Percentiles rank a stretch among this genome's conserved stretches.
Evolutionary conservation across 2,329 filamentous ascomycete genomes (phyloP).

Genomic region (Colletotrichum tanaceti): DNA sequence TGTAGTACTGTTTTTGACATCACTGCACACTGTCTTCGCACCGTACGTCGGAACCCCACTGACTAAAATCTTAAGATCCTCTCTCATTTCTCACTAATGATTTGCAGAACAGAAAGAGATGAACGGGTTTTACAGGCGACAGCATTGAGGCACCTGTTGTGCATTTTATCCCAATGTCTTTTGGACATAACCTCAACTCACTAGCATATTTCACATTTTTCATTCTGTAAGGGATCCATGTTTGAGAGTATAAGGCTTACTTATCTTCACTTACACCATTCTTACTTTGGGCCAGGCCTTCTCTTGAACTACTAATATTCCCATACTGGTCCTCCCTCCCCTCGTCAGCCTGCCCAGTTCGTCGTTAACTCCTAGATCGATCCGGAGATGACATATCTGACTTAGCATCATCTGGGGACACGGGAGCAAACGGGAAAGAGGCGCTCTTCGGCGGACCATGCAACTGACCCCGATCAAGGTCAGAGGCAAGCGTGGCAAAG

Average conservation of each 20-base stretch:
- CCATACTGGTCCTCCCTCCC: constrained; percentile 7
- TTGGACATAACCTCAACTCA: background rate
- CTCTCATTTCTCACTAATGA: background rate
- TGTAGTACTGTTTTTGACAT: constrained; percentile 28
- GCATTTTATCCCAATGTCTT: background rate
- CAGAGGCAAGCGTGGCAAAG: constrained; percentile 57
- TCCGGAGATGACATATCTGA: background rate
- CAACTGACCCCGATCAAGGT: constrained; percentile 62
- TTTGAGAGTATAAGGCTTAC: constrained; percentile 24
- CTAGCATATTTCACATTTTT: background rate
- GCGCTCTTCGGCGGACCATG: constrained; percentile 49
- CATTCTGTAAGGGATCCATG: background rate
- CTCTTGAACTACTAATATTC: constrained; percentile 19
- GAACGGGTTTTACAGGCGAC: constrained; percentile 5
- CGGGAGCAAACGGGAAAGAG: constrained; percentile 1
- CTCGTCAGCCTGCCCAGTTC: constrained; percentile 11
- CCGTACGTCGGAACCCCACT: constrained; percentile 18
- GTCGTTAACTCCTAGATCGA: background rate
- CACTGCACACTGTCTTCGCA: constrained; percentile 11
- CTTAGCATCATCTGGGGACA: constrained; percentile 10
- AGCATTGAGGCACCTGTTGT: background rate
- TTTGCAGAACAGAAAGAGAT: background rate
- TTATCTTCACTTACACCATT: constrained; percentile 31
- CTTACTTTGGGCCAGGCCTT: constrained; percentile 23
- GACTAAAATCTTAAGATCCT: constrained; percentile 23